Evolutionary conservation across 2,329 filamentous ascomycete genomes (phyloP), one percentile per base, ranked within the genome.

Genomic region (Fusarium citri): DNA sequence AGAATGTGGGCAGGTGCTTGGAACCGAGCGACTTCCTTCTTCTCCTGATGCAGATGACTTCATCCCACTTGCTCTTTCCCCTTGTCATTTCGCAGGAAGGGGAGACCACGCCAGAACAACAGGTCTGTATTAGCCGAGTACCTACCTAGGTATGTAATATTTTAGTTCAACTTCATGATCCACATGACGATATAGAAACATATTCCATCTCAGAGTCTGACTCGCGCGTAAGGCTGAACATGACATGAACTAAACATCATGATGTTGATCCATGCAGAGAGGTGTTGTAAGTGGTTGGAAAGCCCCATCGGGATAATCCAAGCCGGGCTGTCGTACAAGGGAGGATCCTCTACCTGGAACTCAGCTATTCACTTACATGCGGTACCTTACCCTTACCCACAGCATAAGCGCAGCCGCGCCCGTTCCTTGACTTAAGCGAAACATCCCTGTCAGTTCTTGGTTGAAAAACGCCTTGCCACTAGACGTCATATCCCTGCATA

Each of bases 381-480:
- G 42, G 23, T n/a, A n/a, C 57, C 47, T 48, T 42, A 15, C 50
- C 57, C 47, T 48, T 42, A 15, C 50, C 41, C 47, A 66, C 26
- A 63, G 28, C 59, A 28, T 55, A 53, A 58, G 55, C 55, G 28
- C 53, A 59, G 47, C 47, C 59, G 59, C 51, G 49, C 15, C 26
- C 18, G n/a, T n/a, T 53, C 37, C 41, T n/a, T 49, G 23, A 49
- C 30, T 25, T 34, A 53, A 55, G 15, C 22, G 43, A 45, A 18
- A 20, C 15, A 66, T 23, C 64, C 51, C 18, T 45, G 59, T 41
- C 25, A 8, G 37, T 51, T 34, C 23, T 45, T 26, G 9, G 43
- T 11, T 6, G 22, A 54, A 70, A 57, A 68, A 71, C 28, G 67
- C 67, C 63, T 71, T 64, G 55, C 67, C 63, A 71, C 67, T 31